Conservation (phyloP, 345 rosid genomes). For the Barbarea vulgaris region DNA sequence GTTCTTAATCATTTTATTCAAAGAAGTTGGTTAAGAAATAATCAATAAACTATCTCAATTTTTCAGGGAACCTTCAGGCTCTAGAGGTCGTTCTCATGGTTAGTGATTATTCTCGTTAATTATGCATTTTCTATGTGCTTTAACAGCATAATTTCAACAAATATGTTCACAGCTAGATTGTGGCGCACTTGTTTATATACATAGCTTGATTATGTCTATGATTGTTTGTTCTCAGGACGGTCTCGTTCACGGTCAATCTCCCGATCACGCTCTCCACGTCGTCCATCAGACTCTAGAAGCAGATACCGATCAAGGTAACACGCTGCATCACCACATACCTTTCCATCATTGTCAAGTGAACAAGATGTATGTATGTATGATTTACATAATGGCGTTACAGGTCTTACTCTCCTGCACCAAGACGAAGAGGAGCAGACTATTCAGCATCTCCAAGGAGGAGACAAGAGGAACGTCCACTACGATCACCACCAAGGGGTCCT, state of each 20-base stretch:
- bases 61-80: slow-evolving; percentile 66
- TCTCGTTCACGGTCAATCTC: slow-evolving; percentile 85
- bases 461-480: slow-evolving; percentile 58
- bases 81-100: slow-evolving; percentile 76
- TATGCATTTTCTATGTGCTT: neutral
- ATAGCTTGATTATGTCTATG: slow-evolving; percentile 1
- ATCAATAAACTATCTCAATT: slow-evolving; percentile 20
- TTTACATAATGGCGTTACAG: slow-evolving; percentile 40
- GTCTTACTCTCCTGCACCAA: slow-evolving; percentile 83
- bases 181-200: neutral
- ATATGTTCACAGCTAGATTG: neutral
- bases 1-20: neutral
- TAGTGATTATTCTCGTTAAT: slow-evolving; percentile 23
- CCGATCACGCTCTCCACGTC: slow-evolving; percentile 71
- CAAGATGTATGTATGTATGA: neutral
- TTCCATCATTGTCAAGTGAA: neutral
- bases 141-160: neutral
- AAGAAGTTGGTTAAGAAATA: neutral
- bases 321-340: neutral
- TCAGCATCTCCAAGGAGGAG: slow-evolving; percentile 79
- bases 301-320: slow-evolving; percentile 81
- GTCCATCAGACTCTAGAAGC: slow-evolving; percentile 67
- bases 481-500: slow-evolving; percentile 79
- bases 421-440: slow-evolving; percentile 58
- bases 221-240: slow-evolving; percentile 53